Conservation (phyloP, 1,284 basidiomycete genomes). For the Flammula alnicola region DNA sequence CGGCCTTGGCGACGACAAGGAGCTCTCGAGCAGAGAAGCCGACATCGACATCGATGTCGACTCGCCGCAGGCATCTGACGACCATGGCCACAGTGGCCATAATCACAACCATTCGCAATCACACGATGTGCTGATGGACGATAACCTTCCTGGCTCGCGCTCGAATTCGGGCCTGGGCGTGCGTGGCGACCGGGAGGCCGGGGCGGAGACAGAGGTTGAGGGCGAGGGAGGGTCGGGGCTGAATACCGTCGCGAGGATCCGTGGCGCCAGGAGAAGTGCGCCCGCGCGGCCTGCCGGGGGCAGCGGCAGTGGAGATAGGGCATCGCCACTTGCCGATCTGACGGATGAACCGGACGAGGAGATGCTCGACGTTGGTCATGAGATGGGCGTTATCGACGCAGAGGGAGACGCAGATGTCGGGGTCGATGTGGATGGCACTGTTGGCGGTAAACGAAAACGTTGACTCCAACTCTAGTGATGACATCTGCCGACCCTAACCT, state of each 20-base stretch:
- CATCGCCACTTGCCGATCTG: slow-evolving; percentile 19
- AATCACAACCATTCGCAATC: slow-evolving; percentile 6
- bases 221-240: slow-evolving; percentile 36
- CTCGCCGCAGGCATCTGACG: slow-evolving; percentile 18
- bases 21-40: slow-evolving; percentile 12
- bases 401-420: slow-evolving; percentile 13
- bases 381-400: slow-evolving; percentile 26
- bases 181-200: slow-evolving; percentile 34
- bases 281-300: slow-evolving; percentile 11
- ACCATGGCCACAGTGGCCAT: slow-evolving; percentile 7
- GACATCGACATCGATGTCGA: slow-evolving; percentile 22
- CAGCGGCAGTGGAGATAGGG: slow-evolving; percentile 24
- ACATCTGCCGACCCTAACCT: too few species aligned
- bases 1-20: slow-evolving; percentile 21
- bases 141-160: slow-evolving; percentile 19
- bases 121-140: slow-evolving; percentile 15
- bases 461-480: too few species aligned
- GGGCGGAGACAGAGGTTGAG: slow-evolving; percentile 65
- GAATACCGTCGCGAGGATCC: slow-evolving; percentile 16
- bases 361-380: slow-evolving; percentile 24
- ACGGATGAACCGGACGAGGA: slow-evolving; percentile 32
- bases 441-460: slow-evolving; percentile 51
- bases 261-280: slow-evolving; percentile 19
- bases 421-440: slow-evolving; percentile 34
- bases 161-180: slow-evolving; percentile 27